Evolutionary conservation across 1,284 basidiomycete genomes (phyloP), one percentile per base, ranked within the genome.

Genomic region (Cryptococcus wingfieldii): DNA sequence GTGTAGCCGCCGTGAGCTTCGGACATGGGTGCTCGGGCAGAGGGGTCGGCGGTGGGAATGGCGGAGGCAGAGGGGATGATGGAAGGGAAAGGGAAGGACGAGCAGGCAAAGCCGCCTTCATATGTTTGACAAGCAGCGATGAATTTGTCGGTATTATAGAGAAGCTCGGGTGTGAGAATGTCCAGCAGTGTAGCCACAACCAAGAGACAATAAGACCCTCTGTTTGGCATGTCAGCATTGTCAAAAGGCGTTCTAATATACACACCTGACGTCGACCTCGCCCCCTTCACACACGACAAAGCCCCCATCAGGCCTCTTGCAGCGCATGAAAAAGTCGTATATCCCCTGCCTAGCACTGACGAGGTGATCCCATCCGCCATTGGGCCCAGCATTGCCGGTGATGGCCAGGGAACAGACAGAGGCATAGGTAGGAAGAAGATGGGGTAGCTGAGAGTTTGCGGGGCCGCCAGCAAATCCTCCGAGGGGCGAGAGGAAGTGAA

Each of bases 1-100:
- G 94, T 90, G 77, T 99, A 98, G 0, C 96, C 96, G 7, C 96
- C 96, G 64, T 99, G 96, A 0, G 96, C 94, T 77, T 99, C 96
- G 0, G 49, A 94, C 89, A 42, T 93, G 82, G 68, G 63, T 9
- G 62, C 65, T 41, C 6, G 86, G 79, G 19, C 83, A 87, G 13
- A 84, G 82, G 2, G 84, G 80, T 74, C 46, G 19, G 56, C 51
- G 4, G 54, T 50, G 27, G 55, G 54, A 16, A 54, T 31, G 7
- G 58, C 31, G 28, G 41, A 19, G 46, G 38, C 54, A 9, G 53
- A 53, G 47, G 58, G 51, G 52, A 27, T 9, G 56, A 18, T 28
- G 67, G 64, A 23, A 67, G 68, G 60, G 70, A 76, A 68, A 48
- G 67, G 63, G 65, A 71, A 52, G 0, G 90, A 89, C 0, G 90